Evolutionary conservation across 495 filamentous ascomycete species (phyloP), one percentile per base, ranked within the genome.

Genomic region (Xylaria scruposa): DNA sequence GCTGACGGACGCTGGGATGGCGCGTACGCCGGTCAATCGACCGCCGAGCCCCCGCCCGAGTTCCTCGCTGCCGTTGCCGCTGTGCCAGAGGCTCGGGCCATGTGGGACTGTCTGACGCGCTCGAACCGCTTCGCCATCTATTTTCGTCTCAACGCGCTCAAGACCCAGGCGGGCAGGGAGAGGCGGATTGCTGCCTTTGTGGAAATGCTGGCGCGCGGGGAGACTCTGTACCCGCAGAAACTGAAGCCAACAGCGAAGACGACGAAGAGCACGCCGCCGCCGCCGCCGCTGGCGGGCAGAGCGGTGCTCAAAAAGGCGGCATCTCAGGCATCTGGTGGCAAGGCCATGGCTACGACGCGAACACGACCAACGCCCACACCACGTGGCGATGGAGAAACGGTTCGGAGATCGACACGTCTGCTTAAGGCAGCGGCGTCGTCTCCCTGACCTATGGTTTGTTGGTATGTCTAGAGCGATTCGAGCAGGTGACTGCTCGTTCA

Each of bases 1-100:
- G 81, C 77, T 1, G 87, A 89, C 71, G 88, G 88, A 9, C 81
- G 87, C 0, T 89, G 88, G 88, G 83, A 83, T 1, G 78, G 80
- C 44, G 88, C 88, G 0, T 90, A 90, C 73, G 81, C 82, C 13
- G 82, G 83, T 24, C 64, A 68, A 24, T 73, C 75, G 29, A 72
- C 70, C 3, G 75, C 75, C 2, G 73, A 75, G 24, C 68, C 59
- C 7, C 75, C 75, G 24, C 73, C 75, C 17, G 70, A 73, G 24
- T 73, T 77, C 59, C 49, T 75, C 10, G 70, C 70, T 1, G 73
- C 73, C 17, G 73, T 75, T 4, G 73, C 67, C 8, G 71, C 71
- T 21, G 65, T 69, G 24, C 75, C 75, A 12, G 61, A 68, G 26
- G 75, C 75, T 1, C 70, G 73, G 40, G 73, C 60, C 9, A 67